These are phyloP conservation scores for Dactylellina leptospora DNA, from an alignment of 2,329 filamentous ascomycete species.

Conservation along the genomic window DNA sequence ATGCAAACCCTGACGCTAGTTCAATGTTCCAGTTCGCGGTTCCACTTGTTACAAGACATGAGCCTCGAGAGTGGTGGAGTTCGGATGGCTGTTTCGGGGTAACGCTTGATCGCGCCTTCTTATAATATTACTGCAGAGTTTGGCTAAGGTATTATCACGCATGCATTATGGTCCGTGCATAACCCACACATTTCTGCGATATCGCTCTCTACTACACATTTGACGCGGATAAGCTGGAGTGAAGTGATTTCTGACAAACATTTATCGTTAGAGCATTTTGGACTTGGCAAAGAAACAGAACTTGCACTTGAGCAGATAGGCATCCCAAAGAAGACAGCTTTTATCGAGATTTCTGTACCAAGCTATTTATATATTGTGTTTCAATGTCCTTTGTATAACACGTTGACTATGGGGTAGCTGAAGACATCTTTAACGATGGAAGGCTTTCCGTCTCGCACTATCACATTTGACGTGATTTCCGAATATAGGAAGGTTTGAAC, in stretches of 20 bases:
- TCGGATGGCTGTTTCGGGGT: conserved; percentile 49
- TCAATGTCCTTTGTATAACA: too few relatives aligned
- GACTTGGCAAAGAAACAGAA: neutral
- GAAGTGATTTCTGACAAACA: too few relatives aligned
- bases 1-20: too few relatives aligned
- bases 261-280: too few relatives aligned
- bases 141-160: conserved; percentile 38
- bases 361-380: too few relatives aligned
- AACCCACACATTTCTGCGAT: conserved; percentile 30
- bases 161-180: conserved; percentile 51
- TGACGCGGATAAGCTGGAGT: too few relatives aligned
- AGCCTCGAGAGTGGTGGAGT: conserved; percentile 35
- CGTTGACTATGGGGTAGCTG: too few relatives aligned
- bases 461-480: too few relatives aligned
- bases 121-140: conserved; percentile 30
- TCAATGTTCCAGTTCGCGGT: neutral
- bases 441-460: too few relatives aligned
- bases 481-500: too few relatives aligned
- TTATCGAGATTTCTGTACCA: too few relatives aligned
- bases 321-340: neutral
- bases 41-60: conserved; percentile 1
- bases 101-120: conserved; percentile 48
- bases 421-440: too few relatives aligned
- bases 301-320: neutral
- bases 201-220: conserved; percentile 17